phyloP scores from a whole-genome alignment of 768 basidiomycete species.

The Mycena floridula region DNA sequence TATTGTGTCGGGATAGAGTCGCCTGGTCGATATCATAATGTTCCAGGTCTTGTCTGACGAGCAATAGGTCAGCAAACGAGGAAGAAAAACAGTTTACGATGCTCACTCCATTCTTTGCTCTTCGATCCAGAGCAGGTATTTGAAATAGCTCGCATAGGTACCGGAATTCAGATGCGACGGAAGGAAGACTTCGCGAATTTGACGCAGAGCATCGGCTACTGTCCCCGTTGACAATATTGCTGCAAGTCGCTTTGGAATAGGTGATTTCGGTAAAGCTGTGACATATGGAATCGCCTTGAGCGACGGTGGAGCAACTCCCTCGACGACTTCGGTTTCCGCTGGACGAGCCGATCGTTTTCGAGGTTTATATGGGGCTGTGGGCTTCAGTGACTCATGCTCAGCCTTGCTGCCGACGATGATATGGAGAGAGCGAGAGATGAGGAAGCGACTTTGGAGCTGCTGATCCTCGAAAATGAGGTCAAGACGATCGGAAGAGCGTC shows the following conservation, averaged over 20 bases:
- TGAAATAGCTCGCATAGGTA: conserved; percentile 42
- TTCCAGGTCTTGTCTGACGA: conserved; percentile 31
- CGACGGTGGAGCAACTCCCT: conserved; percentile 36
- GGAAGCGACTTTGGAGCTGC: conserved; percentile 34
- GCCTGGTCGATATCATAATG: conserved; percentile 27
- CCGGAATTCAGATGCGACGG: conserved; percentile 30
- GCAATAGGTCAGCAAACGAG: neutral
- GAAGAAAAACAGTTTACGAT: conserved; percentile 6
- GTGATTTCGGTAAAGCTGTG: conserved; percentile 28
- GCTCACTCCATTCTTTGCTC: conserved; percentile 39
- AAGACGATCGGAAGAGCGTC: conserved; percentile 46
- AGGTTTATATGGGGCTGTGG: conserved; percentile 41
- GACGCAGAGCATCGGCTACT: conserved; percentile 20
- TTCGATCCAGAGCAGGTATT: conserved; percentile 51
- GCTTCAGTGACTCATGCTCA: conserved; percentile 40
- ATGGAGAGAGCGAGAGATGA: conserved; percentile 39
- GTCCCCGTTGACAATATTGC: conserved; percentile 23
- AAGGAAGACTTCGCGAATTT: conserved; percentile 27
- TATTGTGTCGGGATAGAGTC: conserved; percentile 17
- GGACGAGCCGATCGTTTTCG: conserved; percentile 25
- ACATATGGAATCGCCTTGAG: conserved; percentile 37
- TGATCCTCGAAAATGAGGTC: conserved; percentile 48
- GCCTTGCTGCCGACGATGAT: conserved; percentile 39
- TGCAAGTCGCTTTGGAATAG: conserved; percentile 30
- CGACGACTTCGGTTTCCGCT: conserved; percentile 28